These are phyloP conservation scores for Apiotrichum mycotoxinovorans DNA, from an alignment of 1,284 basidiomycete genomes.

Conservation along the genomic window DNA sequence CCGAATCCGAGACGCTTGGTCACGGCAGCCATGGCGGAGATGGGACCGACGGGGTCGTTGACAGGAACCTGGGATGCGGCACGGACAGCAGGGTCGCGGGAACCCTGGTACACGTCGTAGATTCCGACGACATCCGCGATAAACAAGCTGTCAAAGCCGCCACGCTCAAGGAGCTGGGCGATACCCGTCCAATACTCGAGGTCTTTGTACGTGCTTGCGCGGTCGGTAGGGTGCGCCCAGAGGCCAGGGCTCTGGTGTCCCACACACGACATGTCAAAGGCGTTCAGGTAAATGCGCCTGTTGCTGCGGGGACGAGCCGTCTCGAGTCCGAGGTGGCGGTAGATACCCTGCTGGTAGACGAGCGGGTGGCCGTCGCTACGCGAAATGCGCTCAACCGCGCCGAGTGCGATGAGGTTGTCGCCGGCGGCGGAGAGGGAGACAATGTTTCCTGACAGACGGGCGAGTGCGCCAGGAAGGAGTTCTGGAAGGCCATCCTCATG, in stretches of 20 bases:
- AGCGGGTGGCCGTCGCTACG: slow-evolving; percentile 9
- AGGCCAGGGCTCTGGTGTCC: slow-evolving; percentile 19
- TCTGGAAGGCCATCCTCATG: slow-evolving; percentile 11
- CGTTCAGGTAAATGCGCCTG: slow-evolving; percentile 17
- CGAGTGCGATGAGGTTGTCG: slow-evolving; percentile 18
- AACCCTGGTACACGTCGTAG: slow-evolving; percentile 18
- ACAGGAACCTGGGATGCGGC: slow-evolving; percentile 16
- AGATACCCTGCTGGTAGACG: slow-evolving; percentile 14
- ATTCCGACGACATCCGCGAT: slow-evolving; percentile 18
- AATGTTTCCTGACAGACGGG: slow-evolving; percentile 11
- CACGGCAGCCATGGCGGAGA: slow-evolving; percentile 19
- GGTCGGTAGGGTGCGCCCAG: slow-evolving; percentile 13
- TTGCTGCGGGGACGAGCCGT: not conserved
- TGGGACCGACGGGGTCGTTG: slow-evolving; percentile 12
- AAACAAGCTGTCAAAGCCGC: slow-evolving; percentile 15
- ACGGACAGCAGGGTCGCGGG: slow-evolving; percentile 13
- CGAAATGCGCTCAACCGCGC: slow-evolving; percentile 2
- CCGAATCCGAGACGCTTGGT: slow-evolving; percentile 20
- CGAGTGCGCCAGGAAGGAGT: slow-evolving; percentile 2
- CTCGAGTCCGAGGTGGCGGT: slow-evolving; percentile 5
- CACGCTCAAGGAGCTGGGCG: slow-evolving; percentile 12
- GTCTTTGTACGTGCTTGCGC: slow-evolving; percentile 18
- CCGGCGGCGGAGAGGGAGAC: slow-evolving; percentile 13
- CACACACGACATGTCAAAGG: slow-evolving; percentile 19
- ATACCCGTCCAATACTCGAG: slow-evolving; percentile 19